These are phyloP conservation scores for Alternaria triticimaculans DNA, from an alignment of 2,329 filamentous ascomycete species.

Conservation along the genomic window DNA sequence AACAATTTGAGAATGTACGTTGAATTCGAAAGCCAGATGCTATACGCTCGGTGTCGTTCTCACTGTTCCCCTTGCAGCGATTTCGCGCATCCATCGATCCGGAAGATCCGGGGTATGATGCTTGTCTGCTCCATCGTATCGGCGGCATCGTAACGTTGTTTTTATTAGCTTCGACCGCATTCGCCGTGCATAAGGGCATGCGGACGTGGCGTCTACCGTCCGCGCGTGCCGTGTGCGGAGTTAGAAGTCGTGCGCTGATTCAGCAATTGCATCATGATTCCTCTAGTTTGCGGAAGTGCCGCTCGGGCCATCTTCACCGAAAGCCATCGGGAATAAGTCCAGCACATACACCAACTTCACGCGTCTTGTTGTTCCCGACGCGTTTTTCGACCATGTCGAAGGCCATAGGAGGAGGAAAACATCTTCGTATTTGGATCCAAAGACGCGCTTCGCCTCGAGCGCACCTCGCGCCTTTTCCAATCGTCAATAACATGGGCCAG, in stretches of 20 bases:
- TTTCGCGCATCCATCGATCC: background rate
- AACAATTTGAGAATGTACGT: background rate
- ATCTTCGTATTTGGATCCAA: background rate
- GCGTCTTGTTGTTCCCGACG: background rate
- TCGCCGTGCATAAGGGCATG: background rate
- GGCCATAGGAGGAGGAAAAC: background rate
- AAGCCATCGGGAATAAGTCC: background rate
- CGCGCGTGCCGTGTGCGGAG: background rate
- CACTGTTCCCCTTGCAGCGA: background rate
- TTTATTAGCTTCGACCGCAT: background rate
- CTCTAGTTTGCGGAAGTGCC: background rate
- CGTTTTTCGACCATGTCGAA: background rate
- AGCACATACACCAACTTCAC: background rate
- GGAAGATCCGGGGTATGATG: background rate
- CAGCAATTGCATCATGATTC: background rate
- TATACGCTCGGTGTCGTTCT: background rate
- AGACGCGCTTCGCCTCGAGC: background rate
- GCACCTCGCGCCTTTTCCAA: too few species aligned
- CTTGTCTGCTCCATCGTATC: background rate
- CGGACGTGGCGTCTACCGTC: background rate
- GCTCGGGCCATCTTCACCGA: background rate
- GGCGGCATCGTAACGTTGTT: background rate
- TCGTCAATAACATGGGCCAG: background rate
- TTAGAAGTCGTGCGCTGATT: background rate
- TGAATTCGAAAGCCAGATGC: background rate